These are phyloP conservation scores for Cokeromyces recurvatus DNA, from an alignment of 371 early-diverging fungal genomes.

Conservation along the genomic window DNA sequence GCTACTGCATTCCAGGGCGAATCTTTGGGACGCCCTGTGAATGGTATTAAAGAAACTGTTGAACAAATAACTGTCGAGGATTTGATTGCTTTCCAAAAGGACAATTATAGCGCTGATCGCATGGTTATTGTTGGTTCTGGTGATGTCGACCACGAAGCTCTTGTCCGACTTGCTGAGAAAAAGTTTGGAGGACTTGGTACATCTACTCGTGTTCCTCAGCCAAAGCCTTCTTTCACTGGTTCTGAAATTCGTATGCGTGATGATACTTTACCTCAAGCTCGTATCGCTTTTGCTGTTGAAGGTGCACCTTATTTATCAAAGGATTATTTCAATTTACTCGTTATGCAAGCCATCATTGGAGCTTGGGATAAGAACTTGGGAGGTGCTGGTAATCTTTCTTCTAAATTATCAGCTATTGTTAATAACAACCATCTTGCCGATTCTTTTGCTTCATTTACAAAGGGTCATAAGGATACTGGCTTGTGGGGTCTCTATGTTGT, in stretches of 20 bases:
- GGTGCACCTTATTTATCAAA: conserved; percentile 87
- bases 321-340: conserved; percentile 90
- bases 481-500: conserved; percentile 92
- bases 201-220: conserved; percentile 27
- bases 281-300: conserved; percentile 93
- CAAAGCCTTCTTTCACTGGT: conserved; percentile 74
- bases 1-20: conserved; percentile 89
- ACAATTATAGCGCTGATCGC: conserved; percentile 88
- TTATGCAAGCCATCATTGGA: conserved; percentile 89
- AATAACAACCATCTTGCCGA: conserved; percentile 82
- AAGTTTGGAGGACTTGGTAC: conserved; percentile 68
- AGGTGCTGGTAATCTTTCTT: conserved; percentile 77
- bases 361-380: conserved; percentile 91
- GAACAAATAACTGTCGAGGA: conserved; percentile 75
- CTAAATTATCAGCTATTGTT: conserved; percentile 77
- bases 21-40: conserved; percentile 84
- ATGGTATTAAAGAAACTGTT: conserved; percentile 86
- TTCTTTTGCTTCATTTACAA: conserved; percentile 95
- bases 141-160: conserved; percentile 85
- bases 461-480: conserved; percentile 94
- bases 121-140: conserved; percentile 93
- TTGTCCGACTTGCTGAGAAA: conserved; percentile 87
- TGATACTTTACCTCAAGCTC: conserved; percentile 89
- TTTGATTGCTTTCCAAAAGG: conserved; percentile 73
- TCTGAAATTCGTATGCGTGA: conserved; percentile 89